Conservation (phyloP, 352 stramenopile genomes). For the Phytophthora sp. region DNA sequence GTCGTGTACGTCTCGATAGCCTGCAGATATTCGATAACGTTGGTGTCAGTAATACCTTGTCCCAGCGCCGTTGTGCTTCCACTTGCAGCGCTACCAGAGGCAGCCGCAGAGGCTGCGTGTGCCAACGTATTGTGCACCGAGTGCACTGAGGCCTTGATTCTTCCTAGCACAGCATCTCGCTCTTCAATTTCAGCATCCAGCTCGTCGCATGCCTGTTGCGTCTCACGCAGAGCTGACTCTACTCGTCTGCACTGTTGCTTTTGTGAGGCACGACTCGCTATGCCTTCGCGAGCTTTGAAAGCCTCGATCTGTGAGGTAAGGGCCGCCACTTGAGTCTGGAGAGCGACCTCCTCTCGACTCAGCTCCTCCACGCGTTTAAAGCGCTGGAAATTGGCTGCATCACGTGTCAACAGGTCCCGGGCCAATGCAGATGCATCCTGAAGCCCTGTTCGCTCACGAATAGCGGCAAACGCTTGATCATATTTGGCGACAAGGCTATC, state of each 20-base stretch:
- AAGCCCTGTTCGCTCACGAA: conserved; percentile 61
- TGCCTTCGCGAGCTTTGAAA: conserved; percentile 73
- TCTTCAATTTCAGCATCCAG: conserved; percentile 69
- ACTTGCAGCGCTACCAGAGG: conserved; percentile 18
- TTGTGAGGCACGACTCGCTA: conserved; percentile 60
- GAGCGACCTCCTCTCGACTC: conserved; percentile 56
- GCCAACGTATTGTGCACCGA: conserved; percentile 75
- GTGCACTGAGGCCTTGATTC: conserved; percentile 75
- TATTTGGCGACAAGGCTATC: conserved; percentile 65
- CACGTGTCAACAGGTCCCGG: conserved; percentile 55
- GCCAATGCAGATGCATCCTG: conserved; percentile 58
- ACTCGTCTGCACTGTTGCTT: conserved; percentile 60
- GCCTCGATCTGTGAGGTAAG: conserved; percentile 57
- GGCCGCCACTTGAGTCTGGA: conserved; percentile 56
- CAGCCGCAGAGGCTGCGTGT: conserved; percentile 49
- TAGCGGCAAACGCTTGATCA: conserved; percentile 64
- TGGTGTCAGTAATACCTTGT: conserved; percentile 48
- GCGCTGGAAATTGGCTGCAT: conserved; percentile 83
- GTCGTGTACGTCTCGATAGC: conserved; percentile 78
- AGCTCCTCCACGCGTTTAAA: conserved; percentile 80
- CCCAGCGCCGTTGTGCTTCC: conserved; percentile 23
- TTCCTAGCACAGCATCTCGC: conserved; percentile 49
- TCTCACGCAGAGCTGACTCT: conserved; percentile 40
- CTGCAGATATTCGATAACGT: conserved; percentile 80
- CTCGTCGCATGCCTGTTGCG: conserved; percentile 46